phyloP scores from a whole-genome alignment of 164 flowering plant species.

The Berberis thunbergii region DNA sequence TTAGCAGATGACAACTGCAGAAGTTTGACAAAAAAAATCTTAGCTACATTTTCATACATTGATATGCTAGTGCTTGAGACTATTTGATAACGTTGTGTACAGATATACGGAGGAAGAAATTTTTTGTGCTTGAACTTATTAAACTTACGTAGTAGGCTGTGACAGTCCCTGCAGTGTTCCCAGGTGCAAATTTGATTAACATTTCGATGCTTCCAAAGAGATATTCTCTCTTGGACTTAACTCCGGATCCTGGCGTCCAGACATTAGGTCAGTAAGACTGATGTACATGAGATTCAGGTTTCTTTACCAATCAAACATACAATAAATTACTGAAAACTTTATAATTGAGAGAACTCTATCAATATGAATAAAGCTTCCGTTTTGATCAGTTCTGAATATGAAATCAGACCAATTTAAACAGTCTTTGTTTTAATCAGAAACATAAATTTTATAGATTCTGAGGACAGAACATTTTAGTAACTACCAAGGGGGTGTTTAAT shows the following conservation, averaged over 20 bases:
- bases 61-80: not conserved
- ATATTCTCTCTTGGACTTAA: slow-evolving; percentile 37
- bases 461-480: too few species aligned
- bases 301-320: too few species aligned
- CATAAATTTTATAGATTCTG: too few species aligned
- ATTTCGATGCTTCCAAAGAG: slow-evolving; percentile 68
- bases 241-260: slow-evolving; percentile 44
- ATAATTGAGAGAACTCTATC: not conserved
- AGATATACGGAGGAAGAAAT: not conserved
- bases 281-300: too few species aligned
- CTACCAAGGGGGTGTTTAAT: too few species aligned
- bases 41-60: not conserved
- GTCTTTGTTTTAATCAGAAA: too few species aligned
- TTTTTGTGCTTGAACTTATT: not conserved
- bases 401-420: too few species aligned
- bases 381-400: too few species aligned
- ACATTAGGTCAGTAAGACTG: not conserved
- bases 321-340: too few species aligned
- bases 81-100: too few species aligned
- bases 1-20: slow-evolving; percentile 60
- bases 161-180: slow-evolving; percentile 72
- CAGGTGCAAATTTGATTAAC: slow-evolving; percentile 61
- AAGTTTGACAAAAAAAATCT: slow-evolving; percentile 5
- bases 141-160: slow-evolving; percentile 66
- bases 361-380: too few species aligned